Base-by-base conservation (phyloP, 129 eudicot species). In the Centella asiatica region DNA sequence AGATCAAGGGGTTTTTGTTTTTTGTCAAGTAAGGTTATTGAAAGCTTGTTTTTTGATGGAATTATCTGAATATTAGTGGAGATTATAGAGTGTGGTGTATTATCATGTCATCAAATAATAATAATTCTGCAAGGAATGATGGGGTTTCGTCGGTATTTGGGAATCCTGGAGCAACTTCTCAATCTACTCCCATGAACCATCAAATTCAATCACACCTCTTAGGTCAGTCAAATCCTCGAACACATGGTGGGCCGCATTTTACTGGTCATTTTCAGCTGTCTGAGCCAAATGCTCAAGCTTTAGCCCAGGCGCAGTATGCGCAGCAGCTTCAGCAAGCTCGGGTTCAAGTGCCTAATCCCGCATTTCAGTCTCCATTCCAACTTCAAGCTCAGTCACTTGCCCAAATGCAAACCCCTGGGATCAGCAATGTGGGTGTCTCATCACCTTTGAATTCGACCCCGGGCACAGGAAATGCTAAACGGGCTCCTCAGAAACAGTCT, bases 371-470 rank as follows among this genome's bases (percentile, higher is more conserved):
- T n/a, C 75, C 66, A 32, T 67, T 59, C 31, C 79, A 77, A 62
- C 72, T 69, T 11, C 86, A 81, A 57, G 65, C 64, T 20, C 80
- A 75, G 12, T 56, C 69, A 47, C 44, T 40, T 33, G 12, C 68
- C 28, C 87, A 75, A 22, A 54, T 74, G 58, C 69, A 45, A 27
- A 70, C 22, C 59, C 52, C 20, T 24, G 6, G 10, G n/a, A 66
- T 66, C 44, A 52, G 56, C 44, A 80, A 70, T 59, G 62, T 60
- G 4, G 81, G 74, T 44, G 77, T 49, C 3, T 63, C 83, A 6
- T 86, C 97, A 0, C 82, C 95, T 6, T 57, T 78, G 14, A 55
- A 76, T 36, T 45, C 80, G 19, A 83, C 84, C 0, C 89, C 92
- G 4, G 78, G 69, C n/a, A 48, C 80, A 20, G 74, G 59, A 14